Conservation (phyloP, 768 basidiomycete genomes). For the Xerocomellus dryophilus region DNA sequence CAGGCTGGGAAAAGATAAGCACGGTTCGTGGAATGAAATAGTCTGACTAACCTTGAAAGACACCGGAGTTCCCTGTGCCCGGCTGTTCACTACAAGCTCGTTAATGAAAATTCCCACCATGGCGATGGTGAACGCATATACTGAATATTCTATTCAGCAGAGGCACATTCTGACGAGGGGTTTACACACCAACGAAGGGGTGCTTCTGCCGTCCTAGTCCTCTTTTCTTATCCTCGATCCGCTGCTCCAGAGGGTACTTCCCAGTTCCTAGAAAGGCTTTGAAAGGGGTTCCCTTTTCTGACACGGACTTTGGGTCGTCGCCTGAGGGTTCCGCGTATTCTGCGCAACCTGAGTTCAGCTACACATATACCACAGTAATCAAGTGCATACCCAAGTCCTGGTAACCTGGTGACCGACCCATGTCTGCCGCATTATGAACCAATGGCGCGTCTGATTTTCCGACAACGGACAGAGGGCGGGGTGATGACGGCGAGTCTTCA, state of each 20-base stretch:
- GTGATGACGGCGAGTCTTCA: conserved; percentile 13
- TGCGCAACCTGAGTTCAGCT: conserved; percentile 24
- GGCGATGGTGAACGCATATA: conserved; percentile 58
- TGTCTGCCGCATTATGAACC: conserved; percentile 45
- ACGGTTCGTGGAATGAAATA: background rate
- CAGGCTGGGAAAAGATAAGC: conserved; percentile 47
- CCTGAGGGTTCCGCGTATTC: conserved; percentile 62
- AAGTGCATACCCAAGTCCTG: conserved; percentile 51
- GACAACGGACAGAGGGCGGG: conserved; percentile 12
- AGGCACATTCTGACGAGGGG: background rate
- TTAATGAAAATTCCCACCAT: conserved; percentile 82
- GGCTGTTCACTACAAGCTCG: conserved; percentile 74
- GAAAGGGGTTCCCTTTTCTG: conserved; percentile 44
- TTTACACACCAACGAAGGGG: conserved; percentile 67
- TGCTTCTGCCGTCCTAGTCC: conserved; percentile 80
- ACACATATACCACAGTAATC: background rate
- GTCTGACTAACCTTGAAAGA: conserved; percentile 69
- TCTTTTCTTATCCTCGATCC: conserved; percentile 84
- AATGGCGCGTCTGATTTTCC: conserved; percentile 36
- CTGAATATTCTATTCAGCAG: conserved; percentile 32
- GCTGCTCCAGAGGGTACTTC: conserved; percentile 67
- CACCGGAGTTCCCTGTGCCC: conserved; percentile 76
- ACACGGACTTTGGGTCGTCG: conserved; percentile 20
- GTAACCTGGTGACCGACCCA: conserved; percentile 39
- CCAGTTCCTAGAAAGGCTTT: conserved; percentile 43